These are phyloP conservation scores for Lipomyces spencermartinsiae DNA, from an alignment of 805 yeast genomes.

Conservation along the genomic window DNA sequence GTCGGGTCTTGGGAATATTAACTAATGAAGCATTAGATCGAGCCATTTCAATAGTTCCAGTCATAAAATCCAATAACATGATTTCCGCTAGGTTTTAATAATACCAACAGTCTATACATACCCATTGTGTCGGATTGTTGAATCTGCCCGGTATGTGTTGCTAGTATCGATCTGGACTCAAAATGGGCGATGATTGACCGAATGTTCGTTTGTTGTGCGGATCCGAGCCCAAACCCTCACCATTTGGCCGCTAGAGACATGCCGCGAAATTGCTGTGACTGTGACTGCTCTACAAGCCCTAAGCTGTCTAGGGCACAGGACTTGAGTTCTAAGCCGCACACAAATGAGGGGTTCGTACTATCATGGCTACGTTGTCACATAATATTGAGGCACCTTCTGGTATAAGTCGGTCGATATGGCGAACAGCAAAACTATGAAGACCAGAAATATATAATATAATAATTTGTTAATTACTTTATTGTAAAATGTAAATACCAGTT, in stretches of 20 bases:
- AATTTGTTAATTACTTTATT: no score
- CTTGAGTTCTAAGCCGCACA: no score
- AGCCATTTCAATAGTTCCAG: neutral
- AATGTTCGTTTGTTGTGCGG: neutral
- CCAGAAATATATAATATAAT: no score
- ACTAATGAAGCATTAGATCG: slow-evolving; percentile 55
- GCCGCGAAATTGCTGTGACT: neutral
- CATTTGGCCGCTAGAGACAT: neutral
- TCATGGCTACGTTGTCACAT: no score
- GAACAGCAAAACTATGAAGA: no score
- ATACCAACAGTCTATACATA: neutral
- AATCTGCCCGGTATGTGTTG: neutral
- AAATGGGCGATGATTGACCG: neutral
- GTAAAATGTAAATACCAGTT: no score
- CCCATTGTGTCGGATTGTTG: slow-evolving; percentile 1
- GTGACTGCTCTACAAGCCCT: neutral
- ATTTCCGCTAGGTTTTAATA: neutral
- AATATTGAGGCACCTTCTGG: no score
- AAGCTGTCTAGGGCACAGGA: neutral
- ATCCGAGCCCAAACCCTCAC: neutral
- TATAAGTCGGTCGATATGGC: no score
- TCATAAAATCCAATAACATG: neutral
- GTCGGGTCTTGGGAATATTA: slow-evolving; percentile 99
- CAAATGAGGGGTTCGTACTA: no score
- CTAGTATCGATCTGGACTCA: neutral